phyloP scores from a whole-genome alignment of 2,329 filamentous ascomycete genomes.

The Fonsecaea pedrosoi region DNA sequence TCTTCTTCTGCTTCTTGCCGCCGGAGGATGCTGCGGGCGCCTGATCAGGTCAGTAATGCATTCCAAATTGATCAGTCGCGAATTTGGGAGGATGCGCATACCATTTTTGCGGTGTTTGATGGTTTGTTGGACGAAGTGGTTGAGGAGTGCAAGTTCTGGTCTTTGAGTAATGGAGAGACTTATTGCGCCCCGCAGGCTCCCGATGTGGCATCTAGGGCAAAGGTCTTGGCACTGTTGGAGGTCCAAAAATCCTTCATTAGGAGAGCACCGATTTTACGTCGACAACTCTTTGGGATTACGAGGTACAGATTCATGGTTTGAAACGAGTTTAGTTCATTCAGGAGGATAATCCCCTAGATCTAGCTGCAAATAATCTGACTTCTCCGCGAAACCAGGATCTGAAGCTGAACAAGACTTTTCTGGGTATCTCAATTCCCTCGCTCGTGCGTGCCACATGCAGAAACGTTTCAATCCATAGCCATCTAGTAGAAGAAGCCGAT shows the following conservation, averaged over 20 bases:
- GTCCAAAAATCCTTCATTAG: background rate
- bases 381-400: background rate
- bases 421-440: conserved; percentile 34
- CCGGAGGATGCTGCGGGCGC: conserved; percentile 56
- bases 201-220: conserved; percentile 27
- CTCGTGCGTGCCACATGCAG: conserved; percentile 30
- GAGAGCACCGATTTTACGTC: background rate
- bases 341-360: background rate
- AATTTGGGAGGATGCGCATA: conserved; percentile 18
- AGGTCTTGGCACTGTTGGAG: conserved; percentile 23
- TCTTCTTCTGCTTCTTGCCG: conserved; percentile 63
- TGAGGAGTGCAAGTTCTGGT: conserved; percentile 22
- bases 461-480: conserved; percentile 8
- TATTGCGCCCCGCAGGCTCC: conserved; percentile 20
- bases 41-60: conserved; percentile 41
- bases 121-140: conserved; percentile 23
- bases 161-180: conserved; percentile 8
- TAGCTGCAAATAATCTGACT: conserved; percentile 3
- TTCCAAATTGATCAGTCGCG: background rate
- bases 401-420: conserved; percentile 28
- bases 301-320: background rate
- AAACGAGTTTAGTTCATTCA: background rate
- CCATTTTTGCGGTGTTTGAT: conserved; percentile 34
- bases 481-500: conserved; percentile 98
- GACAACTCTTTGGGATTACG: background rate